Evolutionary conservation across 2,329 filamentous ascomycete species (phyloP), one percentile per base, ranked within the genome.

Genomic region (Monosporascus sp.): DNA sequence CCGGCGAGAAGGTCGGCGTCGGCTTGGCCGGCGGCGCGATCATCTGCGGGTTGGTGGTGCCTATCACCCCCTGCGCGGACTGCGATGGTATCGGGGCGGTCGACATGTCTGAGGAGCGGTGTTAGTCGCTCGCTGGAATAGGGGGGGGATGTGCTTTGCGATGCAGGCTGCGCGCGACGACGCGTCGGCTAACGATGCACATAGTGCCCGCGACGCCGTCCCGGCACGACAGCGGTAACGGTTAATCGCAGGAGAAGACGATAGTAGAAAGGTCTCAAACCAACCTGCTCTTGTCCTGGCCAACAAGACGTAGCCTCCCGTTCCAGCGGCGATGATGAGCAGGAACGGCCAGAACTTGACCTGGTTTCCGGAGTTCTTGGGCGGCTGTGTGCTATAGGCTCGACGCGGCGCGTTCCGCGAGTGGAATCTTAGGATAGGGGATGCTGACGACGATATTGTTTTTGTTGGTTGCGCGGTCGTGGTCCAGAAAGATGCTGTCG

Each of bases 1-100:
- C 67, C 49, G 87, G 75, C 54, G 83, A 86, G 80, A 96, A 97
- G 66, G 84, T 84, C 5, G 92, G 87, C 51, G 77, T 74, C 71
- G 59, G 74, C 70, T 58, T 68, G 66, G 62, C 71, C 63, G 60
- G 68, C 60, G 55, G 65, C 64, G 61, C 68, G 61, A 59, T 70
- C 64, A 37, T 73, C 66, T 73, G 27, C 9, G 27, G 27, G 27
- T 14, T 14, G 3, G 27, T 31, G 9, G 27, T 31, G 27, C 27
- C 27, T 31, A 31, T 31, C 27, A 31, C 27, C 27, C 27, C 27
- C 27, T 31, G 27, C 27, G 27, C 9, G 27, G 27, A 31, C 27
- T 31, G 37, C 16, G 22, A 4, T 22, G 19, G 14, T 7, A 31
- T 19, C 7, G 20, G 11, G 20, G 11, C 17, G n/a, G 20, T 46